These are phyloP conservation scores for Telfairia occidentalis DNA, from an alignment of 331 rosid genomes.

Conservation along the genomic window DNA sequence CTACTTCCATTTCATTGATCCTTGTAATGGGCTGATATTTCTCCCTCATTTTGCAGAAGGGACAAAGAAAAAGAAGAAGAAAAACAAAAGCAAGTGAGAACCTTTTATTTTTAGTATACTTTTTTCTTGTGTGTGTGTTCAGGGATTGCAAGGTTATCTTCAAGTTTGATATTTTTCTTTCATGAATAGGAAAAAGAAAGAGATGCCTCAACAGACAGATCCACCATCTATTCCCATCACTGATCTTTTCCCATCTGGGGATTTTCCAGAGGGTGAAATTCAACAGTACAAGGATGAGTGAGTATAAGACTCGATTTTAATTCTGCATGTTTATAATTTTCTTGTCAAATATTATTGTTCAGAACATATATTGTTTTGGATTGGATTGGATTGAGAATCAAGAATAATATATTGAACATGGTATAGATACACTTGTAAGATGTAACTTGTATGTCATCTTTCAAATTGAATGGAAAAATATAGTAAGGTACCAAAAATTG, in stretches of 20 bases:
- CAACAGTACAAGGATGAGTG: constrained; percentile 85
- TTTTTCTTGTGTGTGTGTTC: constrained; percentile 12
- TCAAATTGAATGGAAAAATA: background rate
- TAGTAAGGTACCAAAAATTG: background rate
- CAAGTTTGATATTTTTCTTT: constrained; percentile 16
- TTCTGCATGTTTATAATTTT: background rate
- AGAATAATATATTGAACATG: background rate
- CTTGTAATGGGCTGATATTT: background rate
- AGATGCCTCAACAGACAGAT: constrained; percentile 39
- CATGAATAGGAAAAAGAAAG: constrained; percentile 65
- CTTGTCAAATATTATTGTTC: background rate
- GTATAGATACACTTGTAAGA: background rate
- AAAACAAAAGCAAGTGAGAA: constrained; percentile 81
- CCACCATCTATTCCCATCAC: constrained; percentile 68
- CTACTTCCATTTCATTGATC: background rate
- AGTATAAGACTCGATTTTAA: constrained; percentile 19
- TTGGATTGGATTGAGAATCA: background rate
- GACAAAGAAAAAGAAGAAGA: constrained; percentile 88
- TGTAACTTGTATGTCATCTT: background rate
- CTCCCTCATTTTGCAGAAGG: constrained; percentile 34
- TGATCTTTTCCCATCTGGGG: constrained; percentile 73
- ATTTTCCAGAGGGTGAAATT: constrained; percentile 76
- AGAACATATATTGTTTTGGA: background rate
- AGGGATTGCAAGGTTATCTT: constrained; percentile 2
- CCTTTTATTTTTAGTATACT: constrained; percentile 2